Evolutionary conservation across 768 basidiomycete genomes (phyloP), one percentile per base, ranked within the genome.

Genomic region (Pleurotus salmoneostramineus): DNA sequence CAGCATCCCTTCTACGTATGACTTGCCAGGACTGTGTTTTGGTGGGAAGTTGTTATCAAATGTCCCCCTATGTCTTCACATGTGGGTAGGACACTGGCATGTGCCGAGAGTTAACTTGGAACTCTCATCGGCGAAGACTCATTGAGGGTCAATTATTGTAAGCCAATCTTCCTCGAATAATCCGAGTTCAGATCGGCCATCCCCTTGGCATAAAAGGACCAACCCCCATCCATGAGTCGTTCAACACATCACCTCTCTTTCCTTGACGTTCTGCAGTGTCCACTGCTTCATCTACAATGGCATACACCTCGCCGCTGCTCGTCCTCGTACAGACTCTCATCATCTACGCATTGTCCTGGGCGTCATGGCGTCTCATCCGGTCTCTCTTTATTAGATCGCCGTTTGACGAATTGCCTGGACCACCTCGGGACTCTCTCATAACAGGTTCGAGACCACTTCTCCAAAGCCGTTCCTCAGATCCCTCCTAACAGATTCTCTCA

Each of bases 1-100:
- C 37, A 55, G 52, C 52, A 55, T 17, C 40, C 35, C 32, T 55
- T 55, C 52, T 55, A 55, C 52, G 52, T 55, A 55, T 55, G 40
- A 42, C 52, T 44, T 55, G 21, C 36, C 52, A 55, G 52, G 52
- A 17, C 43, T 44, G 52, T n/a, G 43, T 15, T 55, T 55, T 31
- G 52, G 52, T 55, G 52, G 52, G 52, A 55, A 55, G 52, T 15
- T 55, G 52, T 55, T 55, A 55, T 55, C 52, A 55, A 55, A 55
- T 40, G 21, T 31, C 40, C 52, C n/a, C 52, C 52, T 55, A 43
- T 43, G 35, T 31, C 52, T 55, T 55, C 52, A 37, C 52, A 55
- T 55, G 52, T 33, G 52, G 52, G 15, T 43, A 43, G 40, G 27
- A 21, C 52, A 55, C 52, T 55, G 52, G 52, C 52, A 55, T 55